Conservation (phyloP, 2,329 filamentous ascomycete genomes). For the Talaromyces amestolkiae region DNA sequence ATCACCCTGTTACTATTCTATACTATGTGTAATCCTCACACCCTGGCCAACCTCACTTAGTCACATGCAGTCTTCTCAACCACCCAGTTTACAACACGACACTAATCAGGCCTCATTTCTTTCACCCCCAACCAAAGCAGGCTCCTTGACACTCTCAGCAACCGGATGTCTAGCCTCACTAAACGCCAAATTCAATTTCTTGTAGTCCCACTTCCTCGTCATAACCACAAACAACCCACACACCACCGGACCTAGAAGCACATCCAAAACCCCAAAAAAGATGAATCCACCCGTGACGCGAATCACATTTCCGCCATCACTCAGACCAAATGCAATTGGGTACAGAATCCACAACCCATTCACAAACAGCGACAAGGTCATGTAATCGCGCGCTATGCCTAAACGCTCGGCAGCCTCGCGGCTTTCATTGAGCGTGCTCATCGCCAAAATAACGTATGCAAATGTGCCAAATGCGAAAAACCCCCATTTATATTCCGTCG, state of each 20-base stretch:
- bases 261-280: slow-evolving; percentile 56
- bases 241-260: slow-evolving; percentile 49
- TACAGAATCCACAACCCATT: slow-evolving; percentile 44
- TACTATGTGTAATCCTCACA: no score
- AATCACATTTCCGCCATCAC: slow-evolving; percentile 54
- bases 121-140: neutral
- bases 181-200: slow-evolving; percentile 51
- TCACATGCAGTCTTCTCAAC: neutral
- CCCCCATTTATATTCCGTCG: slow-evolving; percentile 57
- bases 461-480: slow-evolving; percentile 55
- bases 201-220: slow-evolving; percentile 53
- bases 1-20: no score
- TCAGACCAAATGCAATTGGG: slow-evolving; percentile 54
- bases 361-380: slow-evolving; percentile 39
- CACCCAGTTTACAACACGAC: neutral
- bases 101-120: neutral
- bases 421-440: slow-evolving; percentile 45
- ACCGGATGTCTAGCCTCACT: slow-evolving; percentile 8
- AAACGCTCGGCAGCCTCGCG: slow-evolving; percentile 42
- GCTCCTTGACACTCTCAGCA: neutral
- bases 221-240: slow-evolving; percentile 33
- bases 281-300: slow-evolving; percentile 48
- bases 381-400: slow-evolving; percentile 48
- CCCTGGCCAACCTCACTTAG: no score
- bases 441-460: slow-evolving; percentile 49